phyloP scores from a whole-genome alignment of 495 filamentous ascomycete genomes.

The Penicillium coffeae region DNA sequence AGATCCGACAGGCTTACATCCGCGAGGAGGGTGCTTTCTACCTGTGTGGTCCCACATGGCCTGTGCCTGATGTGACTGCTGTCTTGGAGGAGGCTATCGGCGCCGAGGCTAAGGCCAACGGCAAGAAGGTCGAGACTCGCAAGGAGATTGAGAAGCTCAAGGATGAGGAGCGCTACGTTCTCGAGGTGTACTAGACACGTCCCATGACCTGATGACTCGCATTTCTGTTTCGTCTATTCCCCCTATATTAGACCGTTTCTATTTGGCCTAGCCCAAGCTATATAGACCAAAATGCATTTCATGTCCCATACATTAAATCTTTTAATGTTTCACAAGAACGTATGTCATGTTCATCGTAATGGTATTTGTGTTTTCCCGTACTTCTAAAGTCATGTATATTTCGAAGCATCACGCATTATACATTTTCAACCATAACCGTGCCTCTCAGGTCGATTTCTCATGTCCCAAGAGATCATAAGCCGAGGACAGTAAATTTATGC shows the following conservation, averaged over 20 bases:
- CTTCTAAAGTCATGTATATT: neutral
- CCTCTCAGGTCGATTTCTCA: slow-evolving; percentile 7
- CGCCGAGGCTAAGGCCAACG: slow-evolving; percentile 60
- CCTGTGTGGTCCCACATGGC: slow-evolving; percentile 96
- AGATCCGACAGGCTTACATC: slow-evolving; percentile 87
- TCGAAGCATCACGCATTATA: neutral
- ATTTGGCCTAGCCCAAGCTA: slow-evolving; percentile 14
- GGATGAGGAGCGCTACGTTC: slow-evolving; percentile 88
- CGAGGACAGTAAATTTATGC: slow-evolving; percentile 18
- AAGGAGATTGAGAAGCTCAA: slow-evolving; percentile 97
- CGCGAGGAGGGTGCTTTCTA: slow-evolving; percentile 89
- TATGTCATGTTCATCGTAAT: no score
- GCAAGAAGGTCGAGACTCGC: slow-evolving; percentile 78
- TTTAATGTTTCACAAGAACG: no score
- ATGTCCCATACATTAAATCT: neutral
- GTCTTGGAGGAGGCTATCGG: slow-evolving; percentile 92
- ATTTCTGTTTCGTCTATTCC: slow-evolving; percentile 26
- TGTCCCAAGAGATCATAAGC: slow-evolving; percentile 17
- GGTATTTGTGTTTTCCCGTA: no score
- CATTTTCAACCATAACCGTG: neutral
- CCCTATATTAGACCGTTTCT: slow-evolving; percentile 15
- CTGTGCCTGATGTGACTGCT: slow-evolving; percentile 94
- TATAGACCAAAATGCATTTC: slow-evolving; percentile 22
- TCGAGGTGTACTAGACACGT: slow-evolving; percentile 79
- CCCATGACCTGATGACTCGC: slow-evolving; percentile 17